Evolutionary conservation across 2,329 filamentous ascomycete genomes (phyloP).

Genomic region (Penicillium sp.): DNA sequence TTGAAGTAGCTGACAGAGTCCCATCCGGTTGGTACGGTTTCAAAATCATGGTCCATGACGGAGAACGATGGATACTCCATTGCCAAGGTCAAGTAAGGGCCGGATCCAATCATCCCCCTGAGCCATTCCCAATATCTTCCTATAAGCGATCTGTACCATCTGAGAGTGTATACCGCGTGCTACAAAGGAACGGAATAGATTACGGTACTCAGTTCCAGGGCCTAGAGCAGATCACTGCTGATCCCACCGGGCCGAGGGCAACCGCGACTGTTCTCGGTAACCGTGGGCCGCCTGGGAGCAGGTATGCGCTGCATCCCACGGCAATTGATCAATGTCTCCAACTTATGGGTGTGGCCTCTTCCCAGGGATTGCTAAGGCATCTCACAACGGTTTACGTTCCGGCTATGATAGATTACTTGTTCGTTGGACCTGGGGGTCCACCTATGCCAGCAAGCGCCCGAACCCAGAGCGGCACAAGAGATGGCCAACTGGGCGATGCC

Average conservation of each 20-base stretch:
- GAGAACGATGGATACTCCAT: slow-evolving; percentile 2
- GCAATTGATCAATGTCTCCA: slow-evolving; percentile 18
- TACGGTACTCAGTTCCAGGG: slow-evolving; percentile 9
- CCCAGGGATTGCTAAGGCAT: slow-evolving; percentile 4
- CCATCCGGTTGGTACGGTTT: slow-evolving; percentile 3
- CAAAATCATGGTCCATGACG: neutral
- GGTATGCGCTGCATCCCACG: slow-evolving; percentile 12
- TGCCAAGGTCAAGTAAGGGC: slow-evolving; percentile 9
- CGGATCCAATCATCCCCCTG: neutral
- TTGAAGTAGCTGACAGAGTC: slow-evolving; percentile 3
- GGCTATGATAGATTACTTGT: slow-evolving; percentile 8
- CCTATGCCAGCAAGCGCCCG: neutral
- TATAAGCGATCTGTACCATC: neutral
- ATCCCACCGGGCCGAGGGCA: neutral
- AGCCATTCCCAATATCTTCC: neutral
- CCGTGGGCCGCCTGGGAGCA: slow-evolving; percentile 2
- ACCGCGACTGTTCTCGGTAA: slow-evolving; percentile 2
- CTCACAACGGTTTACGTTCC: slow-evolving; percentile 9
- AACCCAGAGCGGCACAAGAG: neutral
- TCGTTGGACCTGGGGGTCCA: neutral
- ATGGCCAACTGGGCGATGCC: slow-evolving; percentile 1
- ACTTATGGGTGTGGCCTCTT: slow-evolving; percentile 11
- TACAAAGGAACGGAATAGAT: neutral
- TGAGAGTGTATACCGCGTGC: neutral
- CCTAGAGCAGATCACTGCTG: neutral